Percentiles rank a stretch among this genome's conserved stretches.
These are phyloP conservation scores for Gossypium longicalyx DNA, from an alignment of 345 rosid species.

Conservation along the genomic window DNA sequence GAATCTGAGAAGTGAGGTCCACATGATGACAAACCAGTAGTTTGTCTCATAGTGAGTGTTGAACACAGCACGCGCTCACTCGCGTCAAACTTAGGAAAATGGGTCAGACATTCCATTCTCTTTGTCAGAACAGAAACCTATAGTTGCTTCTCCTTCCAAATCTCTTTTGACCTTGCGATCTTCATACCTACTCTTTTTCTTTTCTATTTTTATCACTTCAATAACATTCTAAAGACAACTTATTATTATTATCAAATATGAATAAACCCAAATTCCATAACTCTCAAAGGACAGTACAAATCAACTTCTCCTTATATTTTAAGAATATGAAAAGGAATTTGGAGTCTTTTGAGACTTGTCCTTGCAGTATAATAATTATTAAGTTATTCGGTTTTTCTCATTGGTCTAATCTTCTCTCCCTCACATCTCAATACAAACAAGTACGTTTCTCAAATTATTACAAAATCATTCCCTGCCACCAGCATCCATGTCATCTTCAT, in stretches of 20 bases:
- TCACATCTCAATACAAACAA: not conserved
- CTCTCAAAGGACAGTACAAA: no score
- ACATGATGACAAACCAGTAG: constrained; percentile 40
- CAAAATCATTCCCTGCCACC: constrained; percentile 28
- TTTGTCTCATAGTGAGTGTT: constrained; percentile 36
- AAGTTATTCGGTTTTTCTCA: not conserved
- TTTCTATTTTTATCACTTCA: no score
- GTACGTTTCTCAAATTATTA: constrained; percentile 28
- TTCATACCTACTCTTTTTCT: no score
- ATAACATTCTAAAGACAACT: no score
- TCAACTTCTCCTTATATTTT: no score
- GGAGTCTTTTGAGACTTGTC: constrained; percentile 47
- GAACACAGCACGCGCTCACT: constrained; percentile 24
- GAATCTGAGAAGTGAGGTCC: constrained; percentile 29
- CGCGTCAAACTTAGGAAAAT: constrained; percentile 21
- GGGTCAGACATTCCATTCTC: constrained; percentile 26
- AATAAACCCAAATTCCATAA: no score
- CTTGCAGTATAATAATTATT: not conserved
- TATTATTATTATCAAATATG: no score
- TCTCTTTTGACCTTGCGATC: constrained; percentile 13
- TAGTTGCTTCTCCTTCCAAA: not conserved
- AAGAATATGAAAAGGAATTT: constrained; percentile 19
- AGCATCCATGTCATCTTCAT: not conserved
- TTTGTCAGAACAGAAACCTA: not conserved
- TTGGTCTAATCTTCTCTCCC: not conserved